These are phyloP conservation scores for Cruciata laevipes DNA, from an alignment of 257 asterid genomes.

Conservation along the genomic window DNA sequence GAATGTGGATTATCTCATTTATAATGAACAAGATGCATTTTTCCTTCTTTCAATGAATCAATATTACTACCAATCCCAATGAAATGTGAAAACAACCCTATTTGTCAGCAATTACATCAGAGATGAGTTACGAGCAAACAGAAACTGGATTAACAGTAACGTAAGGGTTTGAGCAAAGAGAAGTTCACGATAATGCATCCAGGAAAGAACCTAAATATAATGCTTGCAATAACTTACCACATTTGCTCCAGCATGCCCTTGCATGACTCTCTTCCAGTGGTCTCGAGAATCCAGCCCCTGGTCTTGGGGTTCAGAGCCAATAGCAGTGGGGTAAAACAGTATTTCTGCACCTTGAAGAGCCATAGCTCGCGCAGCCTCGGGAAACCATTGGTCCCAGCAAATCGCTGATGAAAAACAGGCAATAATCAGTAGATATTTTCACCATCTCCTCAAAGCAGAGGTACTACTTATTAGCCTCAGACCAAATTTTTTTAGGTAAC, in stretches of 20 bases:
- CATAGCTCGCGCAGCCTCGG: constrained; percentile 98
- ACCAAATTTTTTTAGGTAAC: background rate
- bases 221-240: constrained; percentile 38
- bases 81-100: no score
- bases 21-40: no score
- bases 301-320: constrained; percentile 99
- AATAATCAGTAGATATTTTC: background rate
- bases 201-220: background rate
- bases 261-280: constrained; percentile 98
- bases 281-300: constrained; percentile 86
- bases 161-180: background rate
- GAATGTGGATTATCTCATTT: no score
- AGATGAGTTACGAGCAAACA: background rate
- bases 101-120: background rate
- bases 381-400: constrained; percentile 99
- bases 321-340: constrained; percentile 92
- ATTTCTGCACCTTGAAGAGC: constrained; percentile 97
- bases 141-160: background rate
- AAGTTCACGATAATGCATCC: background rate
- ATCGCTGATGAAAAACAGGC: constrained; percentile 42
- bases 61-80: background rate
- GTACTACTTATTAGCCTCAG: background rate
- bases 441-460: background rate
- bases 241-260: constrained; percentile 98
- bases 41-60: background rate